Base-by-base conservation (phyloP, 2,329 filamentous ascomycete genomes). In the Dactylellina haptotyla region DNA sequence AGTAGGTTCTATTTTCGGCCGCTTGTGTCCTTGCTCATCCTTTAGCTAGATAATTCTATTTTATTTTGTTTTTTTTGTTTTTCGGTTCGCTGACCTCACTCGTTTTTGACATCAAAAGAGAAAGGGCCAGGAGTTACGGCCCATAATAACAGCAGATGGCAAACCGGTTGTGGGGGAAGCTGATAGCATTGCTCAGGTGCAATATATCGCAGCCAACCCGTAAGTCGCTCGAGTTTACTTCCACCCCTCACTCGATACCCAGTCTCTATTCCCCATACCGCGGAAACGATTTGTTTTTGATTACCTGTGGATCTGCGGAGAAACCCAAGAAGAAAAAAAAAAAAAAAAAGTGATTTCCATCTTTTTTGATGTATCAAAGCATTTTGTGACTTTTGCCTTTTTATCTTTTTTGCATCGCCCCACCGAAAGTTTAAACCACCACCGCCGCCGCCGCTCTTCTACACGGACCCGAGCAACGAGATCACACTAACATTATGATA, bases 101-200 rank as follows among this genome's bases (percentile, higher is more conserved):
- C 45, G 51, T 51, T 57, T 72, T 51, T 26, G 59, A 30, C 50
- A 53, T 26, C 45, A 64, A 50, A 72, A 72, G 67, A 72, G 67
- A 59, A 72, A 72, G 67, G 67, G 67, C 59, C 67, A 72, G 56
- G 67, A 72, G 37, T 34, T 72, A 50, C 67, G 67, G 53, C 67
- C 67, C 34, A 72, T 72, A 50, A 72, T 72, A 72, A 72, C 67
- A 54, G 67, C 67, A 32, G 67, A 72, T 32, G 67, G 67, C 34
- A 72, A 72, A 37, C 67, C 67, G 51, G 67, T 72, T 41, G 67
- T 72, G 32, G 67, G 67, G 28, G 67, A 72, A 58, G 67, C 53
- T 63, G 67, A 72, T 59, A 72, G 51, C 37, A 72, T 72, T 50
- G 53, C 67, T 59, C 67, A 72, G 37, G 67, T 72, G 28, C 67